Percentiles rank a stretch among this genome's conserved stretches.
These are phyloP conservation scores for Arachnomyces sp. DNA, from an alignment of 2,329 filamentous ascomycete genomes.

Conservation along the genomic window DNA sequence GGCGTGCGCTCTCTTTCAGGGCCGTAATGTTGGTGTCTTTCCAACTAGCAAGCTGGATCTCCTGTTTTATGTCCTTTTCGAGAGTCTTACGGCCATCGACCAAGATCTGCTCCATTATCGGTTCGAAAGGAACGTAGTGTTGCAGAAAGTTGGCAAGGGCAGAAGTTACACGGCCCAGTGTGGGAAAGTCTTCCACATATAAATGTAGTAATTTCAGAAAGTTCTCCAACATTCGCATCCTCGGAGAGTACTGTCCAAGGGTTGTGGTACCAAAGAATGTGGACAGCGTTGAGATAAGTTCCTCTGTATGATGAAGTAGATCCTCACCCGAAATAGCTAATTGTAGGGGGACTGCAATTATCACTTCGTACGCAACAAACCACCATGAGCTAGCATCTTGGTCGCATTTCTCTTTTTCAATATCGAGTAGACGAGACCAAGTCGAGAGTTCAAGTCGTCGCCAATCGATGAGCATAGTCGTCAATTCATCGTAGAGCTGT, in stretches of 20 bases:
- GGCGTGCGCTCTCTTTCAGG: constrained; percentile 77
- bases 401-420: constrained; percentile 68
- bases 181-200: constrained; percentile 52
- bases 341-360: constrained; percentile 66
- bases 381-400: constrained; percentile 85
- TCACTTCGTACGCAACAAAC: constrained; percentile 89
- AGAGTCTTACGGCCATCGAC: constrained; percentile 60
- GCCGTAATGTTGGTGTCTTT: constrained; percentile 94
- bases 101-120: constrained; percentile 57
- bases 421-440: constrained; percentile 82
- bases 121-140: constrained; percentile 66
- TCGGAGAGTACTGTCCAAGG: constrained; percentile 69
- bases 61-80: constrained; percentile 89
- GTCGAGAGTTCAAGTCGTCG: constrained; percentile 83
- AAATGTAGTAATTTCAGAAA: constrained; percentile 59
- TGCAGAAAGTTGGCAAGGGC: constrained; percentile 69
- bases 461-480: constrained; percentile 78
- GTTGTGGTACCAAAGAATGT: constrained; percentile 72
- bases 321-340: constrained; percentile 54
- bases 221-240: constrained; percentile 60
- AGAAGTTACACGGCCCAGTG: constrained; percentile 51
- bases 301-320: constrained; percentile 56
- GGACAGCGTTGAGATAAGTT: constrained; percentile 68
- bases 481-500: constrained; percentile 67
- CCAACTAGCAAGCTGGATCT: constrained; percentile 92